A percentile compares a stretch with the other conserved stretches of the same genome.
Conservation (phyloP, 371 early-diverging fungal genomes). For the Dichotomocladium elegans region DNA sequence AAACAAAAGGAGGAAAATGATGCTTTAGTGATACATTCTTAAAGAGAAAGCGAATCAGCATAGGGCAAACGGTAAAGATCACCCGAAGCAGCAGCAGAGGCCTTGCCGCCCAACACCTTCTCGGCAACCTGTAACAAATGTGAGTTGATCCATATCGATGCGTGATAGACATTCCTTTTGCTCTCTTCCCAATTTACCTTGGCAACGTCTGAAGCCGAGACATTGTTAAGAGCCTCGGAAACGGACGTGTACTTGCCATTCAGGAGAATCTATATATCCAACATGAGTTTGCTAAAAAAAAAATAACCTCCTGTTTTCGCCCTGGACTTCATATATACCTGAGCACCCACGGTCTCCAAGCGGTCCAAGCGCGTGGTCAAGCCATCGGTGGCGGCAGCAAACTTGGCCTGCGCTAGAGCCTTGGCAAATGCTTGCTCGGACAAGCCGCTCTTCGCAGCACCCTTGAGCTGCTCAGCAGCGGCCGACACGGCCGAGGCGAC, state of each 20-base stretch:
- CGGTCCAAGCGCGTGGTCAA: slow-evolving; percentile 61
- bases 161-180: too few species aligned
- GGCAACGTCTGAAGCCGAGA: slow-evolving; percentile 61
- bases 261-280: slow-evolving; percentile 37
- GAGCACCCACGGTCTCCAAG: slow-evolving; percentile 42
- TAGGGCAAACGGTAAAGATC: slow-evolving; percentile 78
- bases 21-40: too few species aligned
- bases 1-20: too few species aligned
- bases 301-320: not conserved
- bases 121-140: slow-evolving; percentile 53
- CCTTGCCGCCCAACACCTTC: slow-evolving; percentile 67
- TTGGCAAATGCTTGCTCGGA: slow-evolving; percentile 68
- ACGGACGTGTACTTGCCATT: slow-evolving; percentile 44
- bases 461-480: slow-evolving; percentile 68
- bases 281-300: too few species aligned
- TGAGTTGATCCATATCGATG: not conserved
- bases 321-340: slow-evolving; percentile 36
- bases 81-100: slow-evolving; percentile 80
- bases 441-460: slow-evolving; percentile 46
- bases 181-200: slow-evolving; percentile 40
- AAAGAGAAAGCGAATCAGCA: slow-evolving; percentile 74
- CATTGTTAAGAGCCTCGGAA: slow-evolving; percentile 53
- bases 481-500: slow-evolving; percentile 62
- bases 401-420: slow-evolving; percentile 85
- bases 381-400: slow-evolving; percentile 61